phyloP scores from a whole-genome alignment of 129 eudicot species.

The Artemisia annua region DNA sequence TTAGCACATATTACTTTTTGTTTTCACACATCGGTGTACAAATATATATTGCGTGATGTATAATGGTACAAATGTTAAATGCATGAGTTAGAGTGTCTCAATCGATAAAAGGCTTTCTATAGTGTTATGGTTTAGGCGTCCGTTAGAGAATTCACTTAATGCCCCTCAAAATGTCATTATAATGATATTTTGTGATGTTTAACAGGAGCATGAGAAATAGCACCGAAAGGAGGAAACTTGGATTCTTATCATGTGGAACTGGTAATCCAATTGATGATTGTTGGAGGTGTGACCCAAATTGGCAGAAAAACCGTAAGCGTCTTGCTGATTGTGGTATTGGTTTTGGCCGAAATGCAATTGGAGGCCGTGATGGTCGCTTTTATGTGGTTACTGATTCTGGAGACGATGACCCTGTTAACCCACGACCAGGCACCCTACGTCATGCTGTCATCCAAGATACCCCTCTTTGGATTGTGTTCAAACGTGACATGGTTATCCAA shows the following conservation, averaged over 20 bases:
- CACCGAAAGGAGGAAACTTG: conserved; percentile 83
- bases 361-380: conserved; percentile 86
- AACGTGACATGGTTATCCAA: conserved; percentile 83
- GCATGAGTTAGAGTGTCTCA: too few relatives aligned
- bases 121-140: too few relatives aligned
- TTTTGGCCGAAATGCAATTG: conserved; percentile 86
- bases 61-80: too few relatives aligned
- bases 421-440: conserved; percentile 78
- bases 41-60: too few relatives aligned
- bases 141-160: too few relatives aligned
- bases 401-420: conserved; percentile 85
- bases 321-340: conserved; percentile 95
- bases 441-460: conserved; percentile 84
- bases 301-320: conserved; percentile 87
- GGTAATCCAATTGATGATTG: conserved; percentile 95
- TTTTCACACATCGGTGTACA: too few relatives aligned
- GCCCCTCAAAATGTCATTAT: background rate
- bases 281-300: conserved; percentile 89
- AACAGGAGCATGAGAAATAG: conserved; percentile 76
- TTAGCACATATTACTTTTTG: too few relatives aligned
- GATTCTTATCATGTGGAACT: conserved; percentile 84
- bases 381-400: conserved; percentile 78
- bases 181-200: background rate
- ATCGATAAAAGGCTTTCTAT: too few relatives aligned
- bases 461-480: conserved; percentile 91